phyloP scores from a whole-genome alignment of 495 filamentous ascomycete genomes.

The Oidiodendron maius region DNA sequence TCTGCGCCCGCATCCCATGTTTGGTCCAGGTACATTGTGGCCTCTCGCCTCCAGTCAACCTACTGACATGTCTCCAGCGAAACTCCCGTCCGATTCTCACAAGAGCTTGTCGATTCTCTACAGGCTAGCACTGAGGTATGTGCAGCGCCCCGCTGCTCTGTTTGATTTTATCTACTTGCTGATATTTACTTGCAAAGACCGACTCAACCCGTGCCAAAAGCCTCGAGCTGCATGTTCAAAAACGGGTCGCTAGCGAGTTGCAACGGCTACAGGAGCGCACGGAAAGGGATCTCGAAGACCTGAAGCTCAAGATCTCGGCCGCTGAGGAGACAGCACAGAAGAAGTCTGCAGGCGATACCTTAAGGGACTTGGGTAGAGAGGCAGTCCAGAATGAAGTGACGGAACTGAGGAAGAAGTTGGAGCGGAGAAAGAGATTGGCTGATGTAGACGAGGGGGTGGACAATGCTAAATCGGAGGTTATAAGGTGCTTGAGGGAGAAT shows the following conservation, averaged over 20 bases:
- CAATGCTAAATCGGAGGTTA: slow-evolving; percentile 67
- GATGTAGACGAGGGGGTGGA: slow-evolving; percentile 60
- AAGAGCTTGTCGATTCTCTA: slow-evolving; percentile 73
- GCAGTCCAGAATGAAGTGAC: slow-evolving; percentile 62
- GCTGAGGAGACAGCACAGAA: slow-evolving; percentile 18
- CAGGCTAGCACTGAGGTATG: slow-evolving; percentile 79
- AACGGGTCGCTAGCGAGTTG: slow-evolving; percentile 81
- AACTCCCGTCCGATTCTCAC: slow-evolving; percentile 80
- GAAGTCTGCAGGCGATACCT: slow-evolving; percentile 30
- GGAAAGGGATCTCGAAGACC: slow-evolving; percentile 50
- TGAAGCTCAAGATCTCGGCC: slow-evolving; percentile 54
- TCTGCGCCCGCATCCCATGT: slow-evolving; percentile 16
- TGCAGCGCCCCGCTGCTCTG: background rate
- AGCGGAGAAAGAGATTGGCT: slow-evolving; percentile 65
- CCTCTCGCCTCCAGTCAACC: background rate
- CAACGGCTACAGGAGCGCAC: slow-evolving; percentile 59
- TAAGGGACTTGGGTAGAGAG: slow-evolving; percentile 42
- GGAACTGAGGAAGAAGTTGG: slow-evolving; percentile 65
- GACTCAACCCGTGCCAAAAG: slow-evolving; percentile 78
- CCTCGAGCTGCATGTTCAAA: slow-evolving; percentile 83
- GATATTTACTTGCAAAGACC: slow-evolving; percentile 46
- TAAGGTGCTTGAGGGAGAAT: slow-evolving; percentile 76
- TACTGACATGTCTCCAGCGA: slow-evolving; percentile 44
- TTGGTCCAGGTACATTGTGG: slow-evolving; percentile 20
- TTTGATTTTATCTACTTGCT: slow-evolving; percentile 8